phyloP scores from a whole-genome alignment of 495 filamentous ascomycete genomes.

The Thermothielavioides terrestris region DNA sequence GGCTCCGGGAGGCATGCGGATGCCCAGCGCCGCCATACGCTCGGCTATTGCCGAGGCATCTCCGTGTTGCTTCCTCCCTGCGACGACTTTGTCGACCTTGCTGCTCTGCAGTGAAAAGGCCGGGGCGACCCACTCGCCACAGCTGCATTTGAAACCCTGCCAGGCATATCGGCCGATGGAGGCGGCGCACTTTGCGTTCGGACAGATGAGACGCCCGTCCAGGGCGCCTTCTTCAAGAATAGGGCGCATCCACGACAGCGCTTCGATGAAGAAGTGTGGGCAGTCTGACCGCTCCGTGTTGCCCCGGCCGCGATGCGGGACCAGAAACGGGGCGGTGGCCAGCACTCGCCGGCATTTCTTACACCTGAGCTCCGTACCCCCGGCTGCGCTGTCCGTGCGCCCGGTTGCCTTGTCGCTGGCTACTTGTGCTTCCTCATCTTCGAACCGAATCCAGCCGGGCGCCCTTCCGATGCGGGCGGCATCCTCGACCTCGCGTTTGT shows the following conservation, averaged over 20 bases:
- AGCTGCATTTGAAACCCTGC: conserved; percentile 91
- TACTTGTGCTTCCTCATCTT: conserved; percentile 54
- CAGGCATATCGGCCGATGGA: conserved; percentile 90
- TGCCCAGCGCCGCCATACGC: conserved; percentile 22
- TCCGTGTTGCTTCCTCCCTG: not conserved
- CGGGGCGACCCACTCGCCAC: conserved; percentile 83
- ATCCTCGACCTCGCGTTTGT: conserved; percentile 64
- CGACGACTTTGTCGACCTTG: conserved; percentile 64
- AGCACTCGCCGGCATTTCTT: conserved; percentile 55
- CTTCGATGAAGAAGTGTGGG: conserved; percentile 81
- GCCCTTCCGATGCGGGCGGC: conserved; percentile 54
- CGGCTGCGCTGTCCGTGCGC: conserved; percentile 1
- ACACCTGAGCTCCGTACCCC: conserved; percentile 46
- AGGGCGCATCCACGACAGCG: conserved; percentile 86
- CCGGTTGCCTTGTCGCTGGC: conserved; percentile 2
- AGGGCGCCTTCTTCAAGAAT: conserved; percentile 68
- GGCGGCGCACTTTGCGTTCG: conserved; percentile 61
- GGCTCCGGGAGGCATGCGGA: conserved; percentile 28
- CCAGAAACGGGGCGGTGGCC: conserved; percentile 33
- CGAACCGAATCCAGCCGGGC: conserved; percentile 70
- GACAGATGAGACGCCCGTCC: conserved; percentile 75
- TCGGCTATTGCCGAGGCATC: conserved; percentile 10
- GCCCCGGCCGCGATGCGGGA: conserved; percentile 27
- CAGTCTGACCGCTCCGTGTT: conserved; percentile 39
- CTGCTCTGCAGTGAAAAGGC: conserved; percentile 76